Evolutionary conservation across 352 stramenopile genomes (phyloP), one percentile per base, ranked within the genome.

Genomic region (Phytophthora sojae): DNA sequence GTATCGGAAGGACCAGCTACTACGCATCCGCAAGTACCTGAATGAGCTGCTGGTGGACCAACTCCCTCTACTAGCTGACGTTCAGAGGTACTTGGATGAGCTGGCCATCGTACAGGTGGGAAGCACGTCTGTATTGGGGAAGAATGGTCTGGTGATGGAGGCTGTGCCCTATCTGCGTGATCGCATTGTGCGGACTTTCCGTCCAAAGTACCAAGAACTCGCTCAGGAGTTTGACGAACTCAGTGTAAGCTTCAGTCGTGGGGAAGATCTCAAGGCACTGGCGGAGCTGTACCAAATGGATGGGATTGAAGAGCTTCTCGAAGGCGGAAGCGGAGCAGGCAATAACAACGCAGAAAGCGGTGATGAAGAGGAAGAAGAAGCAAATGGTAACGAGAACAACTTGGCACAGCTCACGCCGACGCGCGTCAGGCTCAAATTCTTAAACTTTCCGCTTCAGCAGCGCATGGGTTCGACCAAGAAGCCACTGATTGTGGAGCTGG

Each of bases 1-100:
- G 59, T 99, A 96, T 63, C 90, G 97, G 49, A 99, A 98, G 61
- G 83, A 95, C 45, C 87, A 97, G 55, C 76, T 99, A 12, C 79
- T 99, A 26, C 88, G 96, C 55, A 76, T 98, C 21, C 90, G 97
- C 51, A 98, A 98, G 79, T 99, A 98, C 76, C 58, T 99, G 32
- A 98, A 98, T 64, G 92, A 98, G 30, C 56, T 98, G 7, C 71
- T 99, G 17, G 58, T 99, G 1, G 97, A 99, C 65, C 97, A 99
- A 67, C 73, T 99, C 7, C 97, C 97, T 21, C 73, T 99, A n/a
- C 88, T 99, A 11, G 68, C 81, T 7, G 95, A 98, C 50, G 84
- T 99, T 3, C 93, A 97, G 61, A 83, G 95, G 17, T 99, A 98
- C 74, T 85, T 99, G 65, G 97, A 99, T 69, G 97, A 99, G 72